A percentile compares a stretch with the other conserved stretches of the same genome.
Evolutionary conservation across 225 moss, liverwort and hornwort genomes (phyloP).

Genomic region (Marchantia paleacea): DNA sequence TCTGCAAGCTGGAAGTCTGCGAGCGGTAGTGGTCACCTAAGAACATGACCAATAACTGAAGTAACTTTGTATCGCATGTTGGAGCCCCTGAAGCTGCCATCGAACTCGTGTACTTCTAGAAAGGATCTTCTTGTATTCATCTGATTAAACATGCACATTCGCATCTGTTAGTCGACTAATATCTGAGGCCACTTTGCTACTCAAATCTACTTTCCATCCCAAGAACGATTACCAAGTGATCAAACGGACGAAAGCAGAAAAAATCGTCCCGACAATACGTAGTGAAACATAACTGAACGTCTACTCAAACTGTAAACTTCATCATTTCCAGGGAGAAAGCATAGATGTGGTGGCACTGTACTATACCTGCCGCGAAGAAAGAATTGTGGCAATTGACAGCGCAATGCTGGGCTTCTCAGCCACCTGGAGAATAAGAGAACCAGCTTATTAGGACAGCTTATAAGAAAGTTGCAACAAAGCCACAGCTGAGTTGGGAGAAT

Average conservation of each 20-base stretch:
- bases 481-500: background rate
- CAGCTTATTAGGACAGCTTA: background rate
- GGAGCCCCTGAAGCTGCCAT: conserved; percentile 75
- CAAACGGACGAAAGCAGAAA: background rate
- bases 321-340: background rate
- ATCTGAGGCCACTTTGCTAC: background rate
- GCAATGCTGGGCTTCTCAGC: conserved; percentile 99
- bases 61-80: conserved; percentile 75
- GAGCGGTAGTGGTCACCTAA: conserved; percentile 52
- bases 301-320: background rate
- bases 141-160: conserved; percentile 33
- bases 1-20: background rate
- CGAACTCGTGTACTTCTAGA: conserved; percentile 95
- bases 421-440: conserved; percentile 45
- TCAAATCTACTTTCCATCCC: background rate
- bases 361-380: conserved; percentile 80
- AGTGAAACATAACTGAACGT: background rate
- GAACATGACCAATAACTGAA: conserved; percentile 94
- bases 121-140: conserved; percentile 89
- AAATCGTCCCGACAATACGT: too few relatives aligned
- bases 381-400: conserved; percentile 70
- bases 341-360: too few relatives aligned
- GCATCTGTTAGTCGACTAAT: background rate
- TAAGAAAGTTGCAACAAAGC: background rate
- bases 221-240: background rate